phyloP scores from a whole-genome alignment of 2,329 filamentous ascomycete genomes.

The Microthyrium microscopicum region DNA sequence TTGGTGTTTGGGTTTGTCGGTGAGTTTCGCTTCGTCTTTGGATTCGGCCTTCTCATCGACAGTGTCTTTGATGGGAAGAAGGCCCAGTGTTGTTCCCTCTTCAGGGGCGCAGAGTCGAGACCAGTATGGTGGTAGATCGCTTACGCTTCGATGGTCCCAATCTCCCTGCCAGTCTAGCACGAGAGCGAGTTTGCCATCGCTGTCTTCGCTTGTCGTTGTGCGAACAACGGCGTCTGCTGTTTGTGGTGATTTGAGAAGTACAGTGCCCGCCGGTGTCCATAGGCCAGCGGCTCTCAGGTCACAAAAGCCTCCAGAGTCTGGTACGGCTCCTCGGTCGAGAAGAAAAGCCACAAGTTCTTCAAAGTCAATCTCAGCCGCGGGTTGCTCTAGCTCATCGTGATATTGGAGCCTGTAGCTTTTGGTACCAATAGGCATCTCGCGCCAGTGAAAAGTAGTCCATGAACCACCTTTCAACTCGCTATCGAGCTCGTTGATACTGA shows the following conservation, averaged over 20 bases:
- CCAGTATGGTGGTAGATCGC: constrained; percentile 16
- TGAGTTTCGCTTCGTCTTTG: constrained; percentile 1
- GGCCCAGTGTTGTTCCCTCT: constrained; percentile 9
- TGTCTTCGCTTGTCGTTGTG: constrained; percentile 15
- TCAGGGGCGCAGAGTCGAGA: constrained; percentile 9
- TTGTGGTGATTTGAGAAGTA: constrained; percentile 12
- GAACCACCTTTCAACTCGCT: constrained; percentile 41
- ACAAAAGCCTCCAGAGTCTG: constrained; percentile 38
- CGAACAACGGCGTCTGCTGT: constrained; percentile 13
- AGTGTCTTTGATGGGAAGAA: constrained; percentile 9
- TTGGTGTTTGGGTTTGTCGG: background rate
- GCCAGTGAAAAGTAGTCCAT: constrained; percentile 53
- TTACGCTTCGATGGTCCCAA: constrained; percentile 12
- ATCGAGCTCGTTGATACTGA: constrained; percentile 34
- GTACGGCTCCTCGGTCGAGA: constrained; percentile 45
- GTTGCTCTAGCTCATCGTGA: constrained; percentile 30
- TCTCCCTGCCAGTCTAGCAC: constrained; percentile 12
- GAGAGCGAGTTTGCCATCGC: constrained; percentile 15
- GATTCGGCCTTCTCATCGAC: background rate
- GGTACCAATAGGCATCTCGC: constrained; percentile 42
- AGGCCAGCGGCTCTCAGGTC: constrained; percentile 12
- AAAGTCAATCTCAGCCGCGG: constrained; percentile 35
- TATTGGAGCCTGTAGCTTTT: constrained; percentile 49
- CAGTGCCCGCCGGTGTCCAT: constrained; percentile 17
- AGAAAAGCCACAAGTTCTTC: constrained; percentile 45